Evolutionary conservation across 208 protist species (phyloP), one percentile per base, ranked within the genome.

Genomic region (Trypanosoma mega): DNA sequence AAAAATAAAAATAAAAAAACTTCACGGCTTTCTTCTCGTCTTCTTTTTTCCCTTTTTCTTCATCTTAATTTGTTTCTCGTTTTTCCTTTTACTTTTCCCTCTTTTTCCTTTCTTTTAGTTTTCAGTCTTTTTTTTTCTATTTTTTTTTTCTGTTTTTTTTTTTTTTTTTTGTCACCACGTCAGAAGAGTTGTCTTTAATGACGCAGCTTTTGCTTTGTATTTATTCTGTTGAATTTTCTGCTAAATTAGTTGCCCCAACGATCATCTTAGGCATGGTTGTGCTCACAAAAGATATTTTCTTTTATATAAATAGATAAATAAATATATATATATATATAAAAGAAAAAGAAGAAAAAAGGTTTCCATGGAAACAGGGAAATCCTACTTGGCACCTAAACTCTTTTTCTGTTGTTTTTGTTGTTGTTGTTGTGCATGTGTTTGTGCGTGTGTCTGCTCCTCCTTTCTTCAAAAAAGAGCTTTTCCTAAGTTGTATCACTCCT

Each of bases 21-120:
- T 33, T 62, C 46, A 29, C 57, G 48, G 23, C 23, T 30, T 43
- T 20, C 67, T 64, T 44, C 29, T 36, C 43, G 63, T 11, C 60
- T 20, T 67, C 65, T 44, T 74, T 56, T 72, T 69, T 29, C 30
- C 34, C 53, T 34, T 74, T 48, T 74, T 65, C 14, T 69, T 47
- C 24, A 68, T 63, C 41, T 26, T 54, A 20, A 39, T 26, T 64
- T 63, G 21, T 30, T 70, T 69, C 23, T 26, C 27, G 26, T 70
- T 30, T 50, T 30, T 44, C 52, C 7, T 23, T 50, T 64, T 23
- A 21, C 24, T 39, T 24, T 30, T 52, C 24, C n/a, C 20, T 48
- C 62, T 14, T 48, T 54, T 34, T 46, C 26, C 12, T 27, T 2
- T 34, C 24, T 7, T 4, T 36, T 16, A 50, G 24, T 33, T 33